phyloP scores from a whole-genome alignment of 2,329 filamentous ascomycete genomes.

The Helminthosporium solani region DNA sequence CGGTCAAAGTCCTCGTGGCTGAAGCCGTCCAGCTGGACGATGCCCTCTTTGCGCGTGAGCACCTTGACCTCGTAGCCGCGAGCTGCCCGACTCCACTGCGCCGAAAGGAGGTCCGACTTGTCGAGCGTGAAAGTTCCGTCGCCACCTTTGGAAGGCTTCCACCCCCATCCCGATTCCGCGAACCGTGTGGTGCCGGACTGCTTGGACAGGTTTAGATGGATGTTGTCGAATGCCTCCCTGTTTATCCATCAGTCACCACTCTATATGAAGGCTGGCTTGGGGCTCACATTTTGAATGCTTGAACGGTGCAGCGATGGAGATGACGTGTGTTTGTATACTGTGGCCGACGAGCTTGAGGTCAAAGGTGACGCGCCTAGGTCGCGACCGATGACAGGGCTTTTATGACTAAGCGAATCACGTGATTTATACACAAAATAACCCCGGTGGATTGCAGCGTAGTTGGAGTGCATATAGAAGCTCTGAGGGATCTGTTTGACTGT shows the following conservation, averaged over 20 bases:
- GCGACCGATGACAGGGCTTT: too few relatives aligned
- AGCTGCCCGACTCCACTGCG: slow-evolving; percentile 92
- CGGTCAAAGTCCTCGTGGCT: slow-evolving; percentile 93
- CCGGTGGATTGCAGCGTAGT: too few relatives aligned
- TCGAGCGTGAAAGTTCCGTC: slow-evolving; percentile 88
- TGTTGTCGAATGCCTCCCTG: slow-evolving; percentile 94
- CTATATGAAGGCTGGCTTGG: neutral
- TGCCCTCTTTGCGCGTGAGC: slow-evolving; percentile 75
- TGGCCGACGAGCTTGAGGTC: too few relatives aligned
- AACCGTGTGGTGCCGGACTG: slow-evolving; percentile 91
- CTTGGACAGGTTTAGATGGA: slow-evolving; percentile 93
- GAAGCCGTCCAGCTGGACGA: slow-evolving; percentile 95
- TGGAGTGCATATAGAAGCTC: too few relatives aligned
- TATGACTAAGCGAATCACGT: too few relatives aligned
- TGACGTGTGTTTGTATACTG: neutral
- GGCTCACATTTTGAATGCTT: neutral
- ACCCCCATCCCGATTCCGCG: slow-evolving; percentile 89
- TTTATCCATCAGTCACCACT: neutral
- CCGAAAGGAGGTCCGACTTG: slow-evolving; percentile 76
- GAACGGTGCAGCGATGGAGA: neutral
- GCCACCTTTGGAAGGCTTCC: slow-evolving; percentile 85
- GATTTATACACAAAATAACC: too few relatives aligned
- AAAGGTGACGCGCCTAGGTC: too few relatives aligned
- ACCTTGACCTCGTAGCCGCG: slow-evolving; percentile 95
- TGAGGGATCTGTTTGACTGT: too few relatives aligned